Conservation (phyloP, 768 basidiomycete species). For the Auriscalpium orientale region DNA sequence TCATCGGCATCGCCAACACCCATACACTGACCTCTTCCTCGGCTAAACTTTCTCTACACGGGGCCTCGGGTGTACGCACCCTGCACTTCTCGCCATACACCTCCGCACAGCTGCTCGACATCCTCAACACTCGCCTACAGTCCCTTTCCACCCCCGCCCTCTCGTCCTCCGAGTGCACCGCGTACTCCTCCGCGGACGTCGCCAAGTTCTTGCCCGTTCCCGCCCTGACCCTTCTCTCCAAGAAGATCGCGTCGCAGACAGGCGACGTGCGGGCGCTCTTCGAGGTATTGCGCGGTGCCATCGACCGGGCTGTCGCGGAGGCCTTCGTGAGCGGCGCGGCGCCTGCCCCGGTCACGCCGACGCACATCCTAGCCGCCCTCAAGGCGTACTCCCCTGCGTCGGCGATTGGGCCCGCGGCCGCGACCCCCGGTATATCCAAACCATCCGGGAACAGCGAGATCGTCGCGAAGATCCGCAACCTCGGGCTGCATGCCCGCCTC, state of each 20-base stretch:
- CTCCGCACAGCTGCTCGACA: constrained; percentile 58
- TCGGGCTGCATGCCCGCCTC: constrained; percentile 70
- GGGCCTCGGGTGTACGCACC: constrained; percentile 38
- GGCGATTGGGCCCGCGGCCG: constrained; percentile 29
- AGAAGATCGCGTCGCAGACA: constrained; percentile 74
- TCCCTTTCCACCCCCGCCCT: constrained; percentile 29
- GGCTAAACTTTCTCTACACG: constrained; percentile 27
- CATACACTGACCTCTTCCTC: constrained; percentile 67
- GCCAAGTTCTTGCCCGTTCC: constrained; percentile 56
- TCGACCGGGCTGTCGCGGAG: constrained; percentile 46
- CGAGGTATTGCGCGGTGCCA: constrained; percentile 72
- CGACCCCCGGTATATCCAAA: constrained; percentile 17
- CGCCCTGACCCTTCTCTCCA: constrained; percentile 62
- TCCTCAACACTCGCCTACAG: constrained; percentile 57
- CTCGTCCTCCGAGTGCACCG: not conserved
- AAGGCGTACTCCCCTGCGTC: constrained; percentile 51
- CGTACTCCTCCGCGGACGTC: constrained; percentile 2
- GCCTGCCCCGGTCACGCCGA: constrained; percentile 46
- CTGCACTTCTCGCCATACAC: constrained; percentile 80
- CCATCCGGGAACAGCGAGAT: constrained; percentile 45
- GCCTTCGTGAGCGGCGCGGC: constrained; percentile 14
- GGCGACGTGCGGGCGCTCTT: constrained; percentile 79
- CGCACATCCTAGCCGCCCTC: constrained; percentile 65
- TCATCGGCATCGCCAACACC: constrained; percentile 85
- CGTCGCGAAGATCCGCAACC: constrained; percentile 53